Evolutionary conservation across 805 yeast species (phyloP).

Genomic region (Barnettozyma pratensis): DNA sequence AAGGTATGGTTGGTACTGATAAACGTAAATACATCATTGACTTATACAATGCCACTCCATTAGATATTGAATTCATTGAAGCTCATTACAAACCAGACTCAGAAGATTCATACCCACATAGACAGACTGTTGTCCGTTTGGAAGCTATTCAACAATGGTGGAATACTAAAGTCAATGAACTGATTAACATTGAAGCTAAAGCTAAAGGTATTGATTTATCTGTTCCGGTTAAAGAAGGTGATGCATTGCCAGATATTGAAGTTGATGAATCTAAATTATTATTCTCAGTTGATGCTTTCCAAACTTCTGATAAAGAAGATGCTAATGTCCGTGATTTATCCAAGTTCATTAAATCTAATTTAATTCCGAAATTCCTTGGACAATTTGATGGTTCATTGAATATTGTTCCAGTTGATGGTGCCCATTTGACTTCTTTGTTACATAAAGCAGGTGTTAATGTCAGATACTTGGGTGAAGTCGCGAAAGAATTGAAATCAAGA

Average conservation of each 20-base stretch:
- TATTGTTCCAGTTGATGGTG: constrained; percentile 74
- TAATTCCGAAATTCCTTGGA: constrained; percentile 58
- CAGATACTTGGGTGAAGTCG: constrained; percentile 76
- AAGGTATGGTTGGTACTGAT: constrained; percentile 84
- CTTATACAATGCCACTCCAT: constrained; percentile 76
- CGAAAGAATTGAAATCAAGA: constrained; percentile 27
- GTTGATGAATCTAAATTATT: constrained; percentile 40
- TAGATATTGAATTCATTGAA: constrained; percentile 74
- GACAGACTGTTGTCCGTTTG: constrained; percentile 69
- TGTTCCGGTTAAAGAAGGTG: constrained; percentile 24
- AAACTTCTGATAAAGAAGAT: constrained; percentile 39
- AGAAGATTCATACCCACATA: constrained; percentile 67
- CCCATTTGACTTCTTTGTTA: constrained; percentile 58
- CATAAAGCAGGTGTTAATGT: constrained; percentile 84
- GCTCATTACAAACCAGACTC: constrained; percentile 39
- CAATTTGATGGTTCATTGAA: constrained; percentile 40
- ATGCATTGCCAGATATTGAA: constrained; percentile 43
- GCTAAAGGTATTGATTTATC: constrained; percentile 22
- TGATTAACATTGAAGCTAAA: constrained; percentile 30
- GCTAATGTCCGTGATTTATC: constrained; percentile 60
- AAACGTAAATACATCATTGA: constrained; percentile 82
- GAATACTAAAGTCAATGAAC: constrained; percentile 52
- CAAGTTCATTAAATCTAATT: constrained; percentile 47
- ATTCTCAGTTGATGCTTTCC: constrained; percentile 60
- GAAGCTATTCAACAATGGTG: constrained; percentile 94